phyloP scores from a whole-genome alignment of 2,329 filamentous ascomycete genomes.

The Monosporascus sp. region DNA sequence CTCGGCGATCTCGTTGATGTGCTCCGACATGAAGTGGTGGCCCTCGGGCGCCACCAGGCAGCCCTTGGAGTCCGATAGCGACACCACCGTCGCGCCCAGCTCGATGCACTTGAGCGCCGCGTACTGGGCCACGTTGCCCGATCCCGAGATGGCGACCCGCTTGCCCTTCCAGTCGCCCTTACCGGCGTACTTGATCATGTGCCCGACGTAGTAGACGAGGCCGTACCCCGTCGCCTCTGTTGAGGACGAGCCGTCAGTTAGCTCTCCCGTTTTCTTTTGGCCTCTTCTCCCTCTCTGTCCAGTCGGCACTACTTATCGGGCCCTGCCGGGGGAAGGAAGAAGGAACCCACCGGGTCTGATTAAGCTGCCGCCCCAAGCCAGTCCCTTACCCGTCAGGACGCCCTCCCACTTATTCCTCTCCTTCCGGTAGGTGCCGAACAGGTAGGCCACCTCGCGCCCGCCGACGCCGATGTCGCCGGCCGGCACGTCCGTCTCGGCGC shows the following conservation, averaged over 20 bases:
- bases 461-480: conserved; percentile 96
- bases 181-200: conserved; percentile 92
- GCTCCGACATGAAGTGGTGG: conserved; percentile 70
- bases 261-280: neutral
- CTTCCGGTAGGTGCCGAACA: conserved; percentile 91
- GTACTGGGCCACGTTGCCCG: conserved; percentile 97
- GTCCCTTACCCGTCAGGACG: conserved; percentile 92
- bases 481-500: conserved; percentile 90
- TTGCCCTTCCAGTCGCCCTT: conserved; percentile 84
- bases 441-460: conserved; percentile 85
- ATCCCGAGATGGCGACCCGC: conserved; percentile 91
- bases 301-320: neutral
- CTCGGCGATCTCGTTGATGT: conserved; percentile 71
- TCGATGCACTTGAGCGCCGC: conserved; percentile 94
- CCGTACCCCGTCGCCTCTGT: conserved; percentile 91
- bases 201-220: conserved; percentile 90
- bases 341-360: conserved; percentile 63
- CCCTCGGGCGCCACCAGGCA: conserved; percentile 66
- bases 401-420: conserved; percentile 90
- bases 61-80: conserved; percentile 89
- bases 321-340: neutral
- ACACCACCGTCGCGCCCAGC: conserved; percentile 87
- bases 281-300: neutral
- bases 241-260: neutral
- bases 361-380: conserved; percentile 84